A percentile compares a stretch with the other conserved stretches of the same genome.
phyloP scores from a whole-genome alignment of 305 asterid species.

The Fraxinus xanthoxyloides region DNA sequence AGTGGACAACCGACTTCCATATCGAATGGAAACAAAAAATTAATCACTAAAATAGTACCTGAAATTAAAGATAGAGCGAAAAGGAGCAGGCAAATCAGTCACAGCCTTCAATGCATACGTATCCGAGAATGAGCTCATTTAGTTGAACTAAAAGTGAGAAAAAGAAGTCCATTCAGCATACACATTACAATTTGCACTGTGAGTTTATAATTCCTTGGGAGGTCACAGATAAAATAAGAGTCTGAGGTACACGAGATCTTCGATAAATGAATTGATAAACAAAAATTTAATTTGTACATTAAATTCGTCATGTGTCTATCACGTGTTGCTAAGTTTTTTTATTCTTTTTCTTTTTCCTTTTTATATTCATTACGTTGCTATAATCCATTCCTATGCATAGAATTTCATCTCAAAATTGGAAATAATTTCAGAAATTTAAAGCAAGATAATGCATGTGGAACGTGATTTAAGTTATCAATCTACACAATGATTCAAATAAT shows the following conservation, averaged over 20 bases:
- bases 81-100: conserved; percentile 67
- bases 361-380: not conserved
- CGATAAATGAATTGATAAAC: not conserved
- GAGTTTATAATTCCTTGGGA: conserved; percentile 1
- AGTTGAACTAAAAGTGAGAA: conserved; percentile 25
- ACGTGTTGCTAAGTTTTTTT: not conserved
- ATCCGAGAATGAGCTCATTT: conserved; percentile 44
- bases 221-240: conserved; percentile 6
- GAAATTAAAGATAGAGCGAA: conserved; percentile 71
- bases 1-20: conserved; percentile 12
- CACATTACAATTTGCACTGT: conserved; percentile 12
- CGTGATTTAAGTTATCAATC: not conserved
- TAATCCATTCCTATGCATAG: not conserved
- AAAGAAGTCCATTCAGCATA: conserved; percentile 8
- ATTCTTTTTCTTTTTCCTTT: not conserved
- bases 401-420: conserved; percentile 6
- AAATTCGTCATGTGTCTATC: not conserved
- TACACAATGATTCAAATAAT: not conserved
- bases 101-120: conserved; percentile 66
- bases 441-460: not conserved
- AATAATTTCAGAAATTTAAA: not conserved
- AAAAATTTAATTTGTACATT: not conserved
- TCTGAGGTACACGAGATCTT: not conserved
- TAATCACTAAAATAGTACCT: conserved; percentile 47
- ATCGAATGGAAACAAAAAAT: not conserved